A percentile compares a stretch with the other conserved stretches of the same genome.
These are phyloP conservation scores for Dictyostelium purpureum DNA, from an alignment of 78 protist genomes.

Conservation along the genomic window DNA sequence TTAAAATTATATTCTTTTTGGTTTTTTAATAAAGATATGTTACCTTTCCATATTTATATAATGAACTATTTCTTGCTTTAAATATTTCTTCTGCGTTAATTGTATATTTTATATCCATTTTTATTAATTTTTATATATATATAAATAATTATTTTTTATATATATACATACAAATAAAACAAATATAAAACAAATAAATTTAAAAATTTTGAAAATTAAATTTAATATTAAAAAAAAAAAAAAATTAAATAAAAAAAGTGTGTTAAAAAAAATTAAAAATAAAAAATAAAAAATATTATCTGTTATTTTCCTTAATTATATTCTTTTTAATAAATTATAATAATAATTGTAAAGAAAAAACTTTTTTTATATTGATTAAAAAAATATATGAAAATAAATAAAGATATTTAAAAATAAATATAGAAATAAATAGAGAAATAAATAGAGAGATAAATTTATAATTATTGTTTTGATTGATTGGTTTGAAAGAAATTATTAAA, in stretches of 20 bases:
- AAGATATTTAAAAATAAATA: too few relatives aligned
- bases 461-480: too few relatives aligned
- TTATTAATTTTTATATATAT: background rate
- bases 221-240: background rate
- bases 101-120: conserved; percentile 13
- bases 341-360: background rate
- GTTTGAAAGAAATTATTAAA: background rate
- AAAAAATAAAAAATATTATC: background rate
- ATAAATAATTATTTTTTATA: background rate
- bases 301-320: too few relatives aligned
- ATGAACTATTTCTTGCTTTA: conserved; percentile 26
- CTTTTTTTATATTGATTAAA: background rate
- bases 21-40: background rate
- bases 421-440: too few relatives aligned
- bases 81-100: conserved; percentile 4
- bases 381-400: too few relatives aligned
- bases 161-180: background rate
- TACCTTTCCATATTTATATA: background rate
- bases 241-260: background rate
- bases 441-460: too few relatives aligned
- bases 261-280: background rate
- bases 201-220: background rate
- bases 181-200: background rate
- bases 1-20: background rate
- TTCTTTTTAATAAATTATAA: too few relatives aligned